A percentile compares a stretch with the other conserved stretches of the same genome.
Evolutionary conservation across 1,284 basidiomycete genomes (phyloP).

Genomic region (Cutaneotrichosporon cutaneum): DNA sequence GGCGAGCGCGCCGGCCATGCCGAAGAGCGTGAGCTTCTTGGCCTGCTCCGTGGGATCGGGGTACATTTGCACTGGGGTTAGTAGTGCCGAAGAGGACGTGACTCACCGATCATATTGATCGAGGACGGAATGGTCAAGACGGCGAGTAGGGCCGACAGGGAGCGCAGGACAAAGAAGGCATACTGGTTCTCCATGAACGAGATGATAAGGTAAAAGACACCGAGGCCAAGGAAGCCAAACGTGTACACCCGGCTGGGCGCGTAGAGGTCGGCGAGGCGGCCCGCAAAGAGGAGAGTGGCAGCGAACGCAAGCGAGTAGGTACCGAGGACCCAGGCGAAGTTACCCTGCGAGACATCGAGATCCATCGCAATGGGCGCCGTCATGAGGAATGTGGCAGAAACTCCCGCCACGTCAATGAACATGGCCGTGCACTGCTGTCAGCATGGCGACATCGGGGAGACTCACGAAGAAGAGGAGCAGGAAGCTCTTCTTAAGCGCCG

Average conservation of each 20-base stretch:
- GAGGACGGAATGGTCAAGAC: slow-evolving; percentile 48
- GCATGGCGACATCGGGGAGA: not conserved
- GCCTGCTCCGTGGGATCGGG: slow-evolving; percentile 44
- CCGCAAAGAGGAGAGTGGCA: slow-evolving; percentile 44
- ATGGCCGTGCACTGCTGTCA: slow-evolving; percentile 27
- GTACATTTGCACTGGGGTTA: slow-evolving; percentile 40
- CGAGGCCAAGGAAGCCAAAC: slow-evolving; percentile 45
- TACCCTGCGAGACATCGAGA: slow-evolving; percentile 32
- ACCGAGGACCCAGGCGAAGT: slow-evolving; percentile 47
- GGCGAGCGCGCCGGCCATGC: slow-evolving; percentile 45
- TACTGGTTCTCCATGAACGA: slow-evolving; percentile 49
- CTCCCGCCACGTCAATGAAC: slow-evolving; percentile 46
- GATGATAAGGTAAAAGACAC: slow-evolving; percentile 48
- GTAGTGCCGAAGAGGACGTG: not conserved
- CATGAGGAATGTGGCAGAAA: slow-evolving; percentile 46
- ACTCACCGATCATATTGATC: slow-evolving; percentile 45
- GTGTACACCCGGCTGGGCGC: slow-evolving; percentile 44
- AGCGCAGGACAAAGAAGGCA: slow-evolving; percentile 49
- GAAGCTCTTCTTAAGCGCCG: slow-evolving; percentile 32
- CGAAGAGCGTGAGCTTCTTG: slow-evolving; percentile 47
- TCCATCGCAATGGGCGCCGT: slow-evolving; percentile 45
- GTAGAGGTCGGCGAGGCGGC: slow-evolving; percentile 46
- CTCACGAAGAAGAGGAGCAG: slow-evolving; percentile 41
- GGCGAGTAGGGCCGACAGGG: slow-evolving; percentile 45
- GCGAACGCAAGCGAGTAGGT: slow-evolving; percentile 39